Percentiles rank a stretch among this genome's conserved stretches.
phyloP scores from a whole-genome alignment of 169 alveolate species.

The Hepatocystis sp. region DNA sequence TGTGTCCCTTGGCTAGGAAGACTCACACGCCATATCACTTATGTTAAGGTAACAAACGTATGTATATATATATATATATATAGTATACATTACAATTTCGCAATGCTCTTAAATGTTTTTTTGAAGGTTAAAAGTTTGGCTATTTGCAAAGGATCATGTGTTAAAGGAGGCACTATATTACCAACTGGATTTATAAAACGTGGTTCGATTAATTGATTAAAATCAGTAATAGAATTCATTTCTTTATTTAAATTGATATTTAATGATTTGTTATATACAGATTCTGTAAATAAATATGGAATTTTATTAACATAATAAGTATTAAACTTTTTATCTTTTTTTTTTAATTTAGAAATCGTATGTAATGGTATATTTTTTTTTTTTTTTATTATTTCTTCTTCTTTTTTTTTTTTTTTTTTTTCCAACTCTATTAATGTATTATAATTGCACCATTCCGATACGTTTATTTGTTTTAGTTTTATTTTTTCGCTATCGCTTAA shows the following conservation, averaged over 20 bases:
- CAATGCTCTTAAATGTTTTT: constrained; percentile 7
- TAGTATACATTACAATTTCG: constrained; percentile 19
- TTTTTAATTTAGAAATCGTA: constrained; percentile 18
- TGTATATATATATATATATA: no score
- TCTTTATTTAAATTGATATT: constrained; percentile 58
- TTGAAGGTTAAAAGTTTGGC: constrained; percentile 32
- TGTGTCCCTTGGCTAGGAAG: no score
- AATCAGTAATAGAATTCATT: constrained; percentile 21
- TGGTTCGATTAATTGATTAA: constrained; percentile 20
- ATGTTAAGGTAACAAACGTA: no score
- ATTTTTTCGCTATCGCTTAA: constrained; percentile 49
- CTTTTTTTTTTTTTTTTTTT: constrained; percentile 20
- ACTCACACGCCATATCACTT: no score
- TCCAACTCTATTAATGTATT: constrained; percentile 44
- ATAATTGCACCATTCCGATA: constrained; percentile 55
- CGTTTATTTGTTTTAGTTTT: constrained; percentile 1
- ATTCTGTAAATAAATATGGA: constrained; percentile 33
- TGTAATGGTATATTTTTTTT: constrained; percentile 57
- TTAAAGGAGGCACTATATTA: constrained; percentile 27
- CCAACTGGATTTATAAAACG: constrained; percentile 39
- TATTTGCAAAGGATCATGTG: constrained; percentile 27
- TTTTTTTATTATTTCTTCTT: constrained; percentile 45
- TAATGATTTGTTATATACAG: constrained; percentile 31
- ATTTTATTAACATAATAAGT: constrained; percentile 38
- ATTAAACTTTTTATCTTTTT: constrained; percentile 49